A percentile compares a stretch with the other conserved stretches of the same genome.
Evolutionary conservation across 2,329 filamentous ascomycete species (phyloP).

Genomic region (Colletotrichum sidae): DNA sequence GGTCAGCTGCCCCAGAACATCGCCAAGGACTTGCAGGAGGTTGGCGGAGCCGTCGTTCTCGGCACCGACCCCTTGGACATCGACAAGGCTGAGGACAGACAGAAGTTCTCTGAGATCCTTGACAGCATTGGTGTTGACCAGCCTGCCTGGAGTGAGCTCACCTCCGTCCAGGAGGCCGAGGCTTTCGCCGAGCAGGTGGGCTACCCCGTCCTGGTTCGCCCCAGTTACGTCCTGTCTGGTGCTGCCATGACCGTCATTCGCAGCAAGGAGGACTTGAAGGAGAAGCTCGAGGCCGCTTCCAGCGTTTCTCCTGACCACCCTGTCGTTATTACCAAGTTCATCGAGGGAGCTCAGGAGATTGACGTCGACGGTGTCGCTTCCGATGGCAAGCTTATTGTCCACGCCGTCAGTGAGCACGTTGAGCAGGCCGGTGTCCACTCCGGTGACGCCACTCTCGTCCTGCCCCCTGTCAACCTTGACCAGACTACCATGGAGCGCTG

Average conservation of each 20-base stretch:
- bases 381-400: constrained; percentile 85
- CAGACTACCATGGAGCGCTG: constrained; percentile 82
- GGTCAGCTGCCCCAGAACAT: constrained; percentile 98
- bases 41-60: constrained; percentile 88
- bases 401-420: constrained; percentile 95
- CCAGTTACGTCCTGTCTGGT: constrained; percentile 94
- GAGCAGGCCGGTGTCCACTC: constrained; percentile 99
- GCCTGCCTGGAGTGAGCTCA: constrained; percentile 97
- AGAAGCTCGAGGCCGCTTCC: constrained; percentile 91
- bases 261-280: constrained; percentile 88
- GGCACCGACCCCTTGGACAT: constrained; percentile 95
- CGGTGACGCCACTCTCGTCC: constrained; percentile 92
- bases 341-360: constrained; percentile 95
- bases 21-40: constrained; percentile 91
- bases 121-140: constrained; percentile 98
- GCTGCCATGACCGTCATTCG: constrained; percentile 98
- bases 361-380: constrained; percentile 95
- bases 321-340: constrained; percentile 98
- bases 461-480: constrained; percentile 87
- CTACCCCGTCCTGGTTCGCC: constrained; percentile 95
- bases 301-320: constrained; percentile 96
- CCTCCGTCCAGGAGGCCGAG: constrained; percentile 88
- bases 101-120: constrained; percentile 97
- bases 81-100: constrained; percentile 96
- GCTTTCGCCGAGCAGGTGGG: constrained; percentile 85